These are phyloP conservation scores for Wallacemonas sp. DNA, from an alignment of 208 protist genomes.

Conservation along the genomic window DNA sequence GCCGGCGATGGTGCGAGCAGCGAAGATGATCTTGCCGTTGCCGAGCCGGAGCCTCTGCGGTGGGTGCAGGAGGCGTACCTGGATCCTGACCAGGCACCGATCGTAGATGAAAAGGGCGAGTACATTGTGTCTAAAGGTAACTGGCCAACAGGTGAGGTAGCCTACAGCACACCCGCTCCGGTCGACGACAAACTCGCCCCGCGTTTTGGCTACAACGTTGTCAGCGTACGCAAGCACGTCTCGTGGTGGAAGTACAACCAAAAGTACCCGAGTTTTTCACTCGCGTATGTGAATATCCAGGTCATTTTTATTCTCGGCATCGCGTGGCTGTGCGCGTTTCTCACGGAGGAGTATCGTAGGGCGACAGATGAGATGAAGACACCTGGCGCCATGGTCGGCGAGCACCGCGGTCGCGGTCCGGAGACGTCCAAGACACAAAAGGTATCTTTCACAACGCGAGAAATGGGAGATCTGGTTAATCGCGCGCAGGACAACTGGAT, in stretches of 20 bases:
- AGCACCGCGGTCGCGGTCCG: slow-evolving; percentile 74
- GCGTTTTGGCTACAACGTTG: slow-evolving; percentile 86
- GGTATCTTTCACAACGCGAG: slow-evolving; percentile 55
- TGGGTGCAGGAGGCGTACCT: slow-evolving; percentile 65
- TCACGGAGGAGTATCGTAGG: slow-evolving; percentile 68
- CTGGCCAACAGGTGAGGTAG: slow-evolving; percentile 84
- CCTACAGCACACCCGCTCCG: slow-evolving; percentile 74
- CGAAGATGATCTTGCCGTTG: slow-evolving; percentile 12
- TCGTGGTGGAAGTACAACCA: slow-evolving; percentile 91
- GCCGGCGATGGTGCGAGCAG: background rate
- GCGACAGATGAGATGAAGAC: slow-evolving; percentile 74
- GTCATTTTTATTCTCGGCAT: slow-evolving; percentile 71
- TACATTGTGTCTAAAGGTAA: slow-evolving; percentile 84
- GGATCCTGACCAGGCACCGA: slow-evolving; percentile 42
- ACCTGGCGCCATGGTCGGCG: slow-evolving; percentile 82
- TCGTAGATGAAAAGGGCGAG: slow-evolving; percentile 75
- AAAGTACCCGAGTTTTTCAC: slow-evolving; percentile 74
- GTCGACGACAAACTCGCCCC: slow-evolving; percentile 70
- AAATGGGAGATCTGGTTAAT: slow-evolving; percentile 69
- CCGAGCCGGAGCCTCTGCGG: slow-evolving; percentile 56
- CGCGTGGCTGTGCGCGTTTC: slow-evolving; percentile 77
- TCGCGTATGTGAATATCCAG: slow-evolving; percentile 87
- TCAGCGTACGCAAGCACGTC: slow-evolving; percentile 85
- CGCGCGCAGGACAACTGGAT: slow-evolving; percentile 83
- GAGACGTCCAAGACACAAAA: slow-evolving; percentile 62